Conservation (phyloP, 2,329 filamentous ascomycete species). For the Macroventuria anomochaeta region DNA sequence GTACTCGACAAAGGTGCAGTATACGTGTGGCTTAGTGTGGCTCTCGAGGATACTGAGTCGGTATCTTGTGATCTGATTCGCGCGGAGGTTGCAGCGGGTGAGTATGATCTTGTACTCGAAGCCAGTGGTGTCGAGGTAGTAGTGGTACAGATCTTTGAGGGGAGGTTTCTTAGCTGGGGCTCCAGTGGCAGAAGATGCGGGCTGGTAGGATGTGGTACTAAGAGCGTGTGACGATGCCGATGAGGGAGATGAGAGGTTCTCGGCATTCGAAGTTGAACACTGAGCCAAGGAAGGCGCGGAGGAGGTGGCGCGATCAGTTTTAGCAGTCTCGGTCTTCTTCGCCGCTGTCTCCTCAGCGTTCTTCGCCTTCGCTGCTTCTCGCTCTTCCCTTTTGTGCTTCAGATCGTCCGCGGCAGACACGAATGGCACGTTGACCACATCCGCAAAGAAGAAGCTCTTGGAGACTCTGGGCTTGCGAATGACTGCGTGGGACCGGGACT, state of each 20-base stretch:
- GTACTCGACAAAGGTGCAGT: conserved; percentile 41
- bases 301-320: background rate
- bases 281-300: background rate
- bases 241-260: background rate
- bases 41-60: conserved; percentile 43
- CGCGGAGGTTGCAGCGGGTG: conserved; percentile 57
- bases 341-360: conserved; percentile 16
- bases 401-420: conserved; percentile 32
- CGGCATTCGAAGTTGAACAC: background rate
- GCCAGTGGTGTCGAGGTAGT: conserved; percentile 67
- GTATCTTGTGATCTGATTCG: conserved; percentile 63
- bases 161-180: conserved; percentile 31
- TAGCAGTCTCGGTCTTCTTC: conserved; percentile 3
- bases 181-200: background rate
- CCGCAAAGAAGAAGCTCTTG: conserved; percentile 34
- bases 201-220: background rate
- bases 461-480: conserved; percentile 22
- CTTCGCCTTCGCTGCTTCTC: conserved; percentile 23
- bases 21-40: conserved; percentile 39
- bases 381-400: conserved; percentile 27
- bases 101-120: conserved; percentile 71
- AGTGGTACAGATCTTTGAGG: conserved; percentile 60
- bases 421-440: conserved; percentile 12
- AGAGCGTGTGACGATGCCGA: conserved; percentile 7
- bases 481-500: conserved; percentile 9